These are phyloP conservation scores for Onygenales sp. DNA, from an alignment of 2,329 filamentous ascomycete genomes.

Conservation along the genomic window DNA sequence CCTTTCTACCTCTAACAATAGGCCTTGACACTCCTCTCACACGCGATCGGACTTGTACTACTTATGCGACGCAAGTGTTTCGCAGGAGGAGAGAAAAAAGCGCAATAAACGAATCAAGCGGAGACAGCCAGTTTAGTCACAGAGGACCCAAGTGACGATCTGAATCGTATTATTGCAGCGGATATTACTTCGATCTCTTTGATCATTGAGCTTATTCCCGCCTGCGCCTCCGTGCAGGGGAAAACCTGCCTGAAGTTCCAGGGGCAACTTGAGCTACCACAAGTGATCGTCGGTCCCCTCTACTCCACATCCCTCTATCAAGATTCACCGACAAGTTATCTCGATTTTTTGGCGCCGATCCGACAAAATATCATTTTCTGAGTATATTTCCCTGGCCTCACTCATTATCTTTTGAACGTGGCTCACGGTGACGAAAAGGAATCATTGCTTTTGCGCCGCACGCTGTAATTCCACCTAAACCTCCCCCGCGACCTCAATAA, in stretches of 20 bases:
- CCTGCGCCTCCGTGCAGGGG: constrained; percentile 3
- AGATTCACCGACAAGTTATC: not conserved
- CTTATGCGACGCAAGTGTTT: not conserved
- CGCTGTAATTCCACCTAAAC: not conserved
- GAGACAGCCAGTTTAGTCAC: not conserved
- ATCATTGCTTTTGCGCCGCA: not conserved
- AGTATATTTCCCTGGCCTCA: not conserved
- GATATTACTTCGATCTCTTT: not conserved
- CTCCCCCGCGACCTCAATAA: not conserved
- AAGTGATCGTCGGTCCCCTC: constrained; percentile 3
- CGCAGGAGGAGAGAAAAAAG: not conserved
- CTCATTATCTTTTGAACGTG: not conserved
- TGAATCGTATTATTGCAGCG: not conserved
- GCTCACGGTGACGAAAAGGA: not conserved
- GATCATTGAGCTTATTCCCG: constrained; percentile 2
- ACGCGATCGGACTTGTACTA: not conserved
- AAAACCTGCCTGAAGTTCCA: not conserved
- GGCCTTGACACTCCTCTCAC: not conserved
- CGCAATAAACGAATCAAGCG: not conserved
- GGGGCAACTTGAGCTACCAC: constrained; percentile 5
- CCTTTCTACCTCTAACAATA: not conserved
- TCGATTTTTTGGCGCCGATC: not conserved
- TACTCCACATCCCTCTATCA: constrained; percentile 18
- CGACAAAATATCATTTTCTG: not conserved
- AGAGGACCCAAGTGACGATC: not conserved